Base-by-base conservation (phyloP, 148 eudicot species). In the Fagopyrum tataricum region DNA sequence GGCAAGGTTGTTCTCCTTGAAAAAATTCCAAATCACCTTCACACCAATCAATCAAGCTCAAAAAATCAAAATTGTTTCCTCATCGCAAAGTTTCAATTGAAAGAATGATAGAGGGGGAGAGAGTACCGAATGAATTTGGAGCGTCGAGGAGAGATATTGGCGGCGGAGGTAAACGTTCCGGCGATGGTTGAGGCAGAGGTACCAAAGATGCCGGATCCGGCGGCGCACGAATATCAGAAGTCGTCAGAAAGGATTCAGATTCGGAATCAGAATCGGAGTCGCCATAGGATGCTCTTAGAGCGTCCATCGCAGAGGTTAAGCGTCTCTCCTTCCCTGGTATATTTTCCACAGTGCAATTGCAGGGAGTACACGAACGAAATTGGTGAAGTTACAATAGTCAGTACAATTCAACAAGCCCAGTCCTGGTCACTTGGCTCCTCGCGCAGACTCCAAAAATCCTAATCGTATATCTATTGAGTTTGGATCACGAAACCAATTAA, bases 241-340 rank as follows among this genome's bases (percentile, higher is more conserved):
- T 41, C 6, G 71, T 7, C 0, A 71, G 52, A 3, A 76, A 52
- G 17, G 81, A 53, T 24, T 85, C 89, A 0, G 89, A 26, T 6
- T 87, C 97, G 15, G 96, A 82, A 26, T 85, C 88, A 39, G 89
- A 86, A 11, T 81, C 80, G 17, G 84, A 49, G 55, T 82, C 90
- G 7, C 87, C 97, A 74, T 93, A 93, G 1, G 98, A 85, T 18
- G 98, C 91, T 70, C 53, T 75, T 70, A 93, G 77, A 5, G 98
- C 91, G 8, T 93, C 98, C 98, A 93, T 89, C n/a, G 68, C 42
- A 59, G 66, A 23, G 11, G 41, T 4, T 5, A 13, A 18, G 59
- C 31, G 61, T 7, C 18, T 3, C 61, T 55, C 61, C 56, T 52
- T 52, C 56, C 56, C 20, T 51, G 7, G 9, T 46, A 2, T 26